Evolutionary conservation across 2,329 filamentous ascomycete genomes (phyloP).

Genomic region (Talaromyces pinophilus): DNA sequence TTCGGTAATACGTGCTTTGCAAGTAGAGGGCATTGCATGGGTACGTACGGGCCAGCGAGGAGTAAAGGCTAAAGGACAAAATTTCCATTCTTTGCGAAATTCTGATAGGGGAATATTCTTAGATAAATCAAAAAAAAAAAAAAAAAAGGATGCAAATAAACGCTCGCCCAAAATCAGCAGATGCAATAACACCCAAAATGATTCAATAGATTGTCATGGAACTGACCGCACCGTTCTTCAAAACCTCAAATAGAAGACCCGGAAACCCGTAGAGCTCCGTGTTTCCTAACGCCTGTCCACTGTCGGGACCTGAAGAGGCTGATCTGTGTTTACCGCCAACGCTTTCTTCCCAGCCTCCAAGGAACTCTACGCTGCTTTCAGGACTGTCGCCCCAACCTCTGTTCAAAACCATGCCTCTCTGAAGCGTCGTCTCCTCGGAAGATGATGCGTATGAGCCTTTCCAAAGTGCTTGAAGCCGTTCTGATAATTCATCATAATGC

Average conservation of each 20-base stretch:
- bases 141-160: background rate
- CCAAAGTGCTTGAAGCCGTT: slow-evolving; percentile 69
- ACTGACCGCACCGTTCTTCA: slow-evolving; percentile 89
- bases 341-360: slow-evolving; percentile 84
- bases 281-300: slow-evolving; percentile 61
- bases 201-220: slow-evolving; percentile 81
- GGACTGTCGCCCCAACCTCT: slow-evolving; percentile 89
- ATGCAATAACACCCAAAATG: background rate
- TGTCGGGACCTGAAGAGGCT: slow-evolving; percentile 45
- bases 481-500: slow-evolving; percentile 71
- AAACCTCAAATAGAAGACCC: slow-evolving; percentile 89
- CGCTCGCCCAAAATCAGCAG: background rate
- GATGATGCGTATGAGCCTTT: slow-evolving; percentile 62
- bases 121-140: background rate
- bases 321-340: slow-evolving; percentile 48
- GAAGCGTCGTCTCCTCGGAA: slow-evolving; percentile 55
- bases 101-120: background rate
- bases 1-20: background rate
- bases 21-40: background rate
- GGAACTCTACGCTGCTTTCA: slow-evolving; percentile 81
- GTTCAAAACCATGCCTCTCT: slow-evolving; percentile 78
- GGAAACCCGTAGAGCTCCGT: slow-evolving; percentile 93
- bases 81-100: background rate
- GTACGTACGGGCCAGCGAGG: background rate
- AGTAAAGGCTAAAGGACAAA: background rate